Evolutionary conservation across 2,329 filamentous ascomycete genomes (phyloP), one percentile per base, ranked within the genome.

Genomic region (Sordariomycetes sp.): DNA sequence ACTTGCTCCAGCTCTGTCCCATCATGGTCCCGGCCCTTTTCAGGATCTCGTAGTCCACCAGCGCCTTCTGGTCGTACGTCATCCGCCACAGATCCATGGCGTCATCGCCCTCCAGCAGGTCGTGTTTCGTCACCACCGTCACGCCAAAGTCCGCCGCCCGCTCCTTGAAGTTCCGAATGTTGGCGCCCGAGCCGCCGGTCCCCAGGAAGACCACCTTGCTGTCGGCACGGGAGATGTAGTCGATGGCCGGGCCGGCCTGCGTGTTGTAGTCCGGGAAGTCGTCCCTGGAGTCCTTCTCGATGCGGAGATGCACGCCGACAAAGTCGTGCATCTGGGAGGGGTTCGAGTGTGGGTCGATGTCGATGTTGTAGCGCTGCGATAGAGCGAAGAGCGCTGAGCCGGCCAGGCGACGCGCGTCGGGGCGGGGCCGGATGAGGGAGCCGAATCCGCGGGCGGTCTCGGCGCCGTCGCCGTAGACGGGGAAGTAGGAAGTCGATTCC

Each of bases 11-110:
- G 10, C 73, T 71, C 11, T 74, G 67, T 0, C 78, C 78, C 1
- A 71, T 70, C 59, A 79, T 73, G 20, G 72, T 65, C 12, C 70
- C 72, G 22, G 73, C 72, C 28, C 74, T 68, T 55, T 74, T 65
- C 62, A 79, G 66, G 3, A 81, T 71, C 62, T 79, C 75, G 65
- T 76, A 79, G 64, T 81, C 78, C 7, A 80, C 72, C 22, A 80
- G 66, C 3, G 72, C 74, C 59, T 75, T 73, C 66, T 80, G 77
- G 64, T 79, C 76, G 72, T 73, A 78, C 22, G 66, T 72, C 43
- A 80, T 64, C 22, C 60, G 59, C 14, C 67, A 59, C 5, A 80
- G 66, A 11, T 60, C 61, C 20, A 60, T 60, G 1, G 70, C 64
- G 55, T 77, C 74, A 0, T 63, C 60, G 22, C 64, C 59, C 60